phyloP scores from a whole-genome alignment of 306 rosid genomes.

The Casuarina glauca region DNA sequence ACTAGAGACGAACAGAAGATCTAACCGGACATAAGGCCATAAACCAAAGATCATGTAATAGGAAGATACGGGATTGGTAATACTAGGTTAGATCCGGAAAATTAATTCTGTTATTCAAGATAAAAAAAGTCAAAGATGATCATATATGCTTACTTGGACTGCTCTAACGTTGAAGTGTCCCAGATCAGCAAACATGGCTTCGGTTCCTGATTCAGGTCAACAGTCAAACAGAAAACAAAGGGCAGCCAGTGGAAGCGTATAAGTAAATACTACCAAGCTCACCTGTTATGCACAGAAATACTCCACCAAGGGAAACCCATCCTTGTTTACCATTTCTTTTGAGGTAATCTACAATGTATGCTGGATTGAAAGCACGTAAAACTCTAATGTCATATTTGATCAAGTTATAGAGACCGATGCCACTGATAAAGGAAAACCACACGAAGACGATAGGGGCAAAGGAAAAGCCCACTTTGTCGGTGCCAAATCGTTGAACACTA shows the following conservation, averaged over 20 bases:
- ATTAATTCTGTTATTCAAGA: no score
- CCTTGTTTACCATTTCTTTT: conserved; percentile 51
- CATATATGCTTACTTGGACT: conserved; percentile 55
- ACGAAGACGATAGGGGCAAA: conserved; percentile 55
- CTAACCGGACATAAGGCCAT: no score
- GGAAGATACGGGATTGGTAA: no score
- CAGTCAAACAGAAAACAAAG: not conserved
- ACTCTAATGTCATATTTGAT: conserved; percentile 49
- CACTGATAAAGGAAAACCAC: conserved; percentile 57
- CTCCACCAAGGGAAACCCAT: conserved; percentile 66
- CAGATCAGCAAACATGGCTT: conserved; percentile 95
- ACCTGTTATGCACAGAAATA: conserved; percentile 64
- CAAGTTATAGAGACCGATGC: conserved; percentile 60
- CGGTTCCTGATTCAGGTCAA: conserved; percentile 48
- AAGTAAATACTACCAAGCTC: not conserved
- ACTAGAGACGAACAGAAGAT: no score
- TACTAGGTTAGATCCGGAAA: no score
- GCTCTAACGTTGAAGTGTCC: conserved; percentile 78
- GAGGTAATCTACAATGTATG: conserved; percentile 42
- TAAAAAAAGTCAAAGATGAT: not conserved
- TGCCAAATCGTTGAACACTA: conserved; percentile 52
- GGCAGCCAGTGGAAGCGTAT: no score
- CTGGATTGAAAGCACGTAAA: conserved; percentile 58
- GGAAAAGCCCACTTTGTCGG: conserved; percentile 58
- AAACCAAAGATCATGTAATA: no score